Evolutionary conservation across 768 basidiomycete species (phyloP).

Genomic region (Lactifluus echinatus): DNA sequence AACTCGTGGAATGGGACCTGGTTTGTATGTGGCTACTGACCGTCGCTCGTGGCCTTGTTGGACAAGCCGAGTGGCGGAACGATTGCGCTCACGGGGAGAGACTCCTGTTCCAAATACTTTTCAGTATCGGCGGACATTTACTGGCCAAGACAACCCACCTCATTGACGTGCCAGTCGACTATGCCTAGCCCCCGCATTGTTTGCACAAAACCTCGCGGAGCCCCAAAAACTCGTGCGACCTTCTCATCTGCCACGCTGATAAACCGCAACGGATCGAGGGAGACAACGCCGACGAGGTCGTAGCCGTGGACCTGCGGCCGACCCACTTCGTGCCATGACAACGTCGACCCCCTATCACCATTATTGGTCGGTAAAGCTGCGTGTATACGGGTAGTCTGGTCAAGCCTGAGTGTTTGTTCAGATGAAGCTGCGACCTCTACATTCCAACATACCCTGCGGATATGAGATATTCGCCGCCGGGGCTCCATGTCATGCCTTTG

Average conservation of each 20-base stretch:
- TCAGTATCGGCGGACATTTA: background rate
- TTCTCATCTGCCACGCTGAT: slow-evolving; percentile 95
- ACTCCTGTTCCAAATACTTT: slow-evolving; percentile 31
- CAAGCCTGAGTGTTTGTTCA: slow-evolving; percentile 43
- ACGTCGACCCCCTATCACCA: slow-evolving; percentile 10
- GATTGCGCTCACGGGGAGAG: slow-evolving; percentile 68
- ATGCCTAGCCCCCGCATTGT: slow-evolving; percentile 45
- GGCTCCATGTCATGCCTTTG: slow-evolving; percentile 79
- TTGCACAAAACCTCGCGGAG: slow-evolving; percentile 71
- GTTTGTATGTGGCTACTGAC: slow-evolving; percentile 30
- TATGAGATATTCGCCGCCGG: slow-evolving; percentile 74
- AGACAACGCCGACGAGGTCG: slow-evolving; percentile 74
- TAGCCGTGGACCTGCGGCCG: slow-evolving; percentile 98
- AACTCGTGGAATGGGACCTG: background rate
- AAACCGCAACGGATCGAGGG: slow-evolving; percentile 69
- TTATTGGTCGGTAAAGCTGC: slow-evolving; percentile 37
- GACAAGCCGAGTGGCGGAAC: slow-evolving; percentile 92
- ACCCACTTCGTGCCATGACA: slow-evolving; percentile 76
- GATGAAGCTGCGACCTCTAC: background rate
- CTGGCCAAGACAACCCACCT: slow-evolving; percentile 32
- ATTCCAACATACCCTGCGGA: slow-evolving; percentile 60
- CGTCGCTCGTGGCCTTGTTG: slow-evolving; percentile 79
- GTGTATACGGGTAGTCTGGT: slow-evolving; percentile 90
- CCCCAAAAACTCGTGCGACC: slow-evolving; percentile 88
- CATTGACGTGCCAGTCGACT: slow-evolving; percentile 38